Evolutionary conservation across 352 stramenopile genomes (phyloP), one percentile per base, ranked within the genome.

Genomic region (Pythium aristosporum): DNA sequence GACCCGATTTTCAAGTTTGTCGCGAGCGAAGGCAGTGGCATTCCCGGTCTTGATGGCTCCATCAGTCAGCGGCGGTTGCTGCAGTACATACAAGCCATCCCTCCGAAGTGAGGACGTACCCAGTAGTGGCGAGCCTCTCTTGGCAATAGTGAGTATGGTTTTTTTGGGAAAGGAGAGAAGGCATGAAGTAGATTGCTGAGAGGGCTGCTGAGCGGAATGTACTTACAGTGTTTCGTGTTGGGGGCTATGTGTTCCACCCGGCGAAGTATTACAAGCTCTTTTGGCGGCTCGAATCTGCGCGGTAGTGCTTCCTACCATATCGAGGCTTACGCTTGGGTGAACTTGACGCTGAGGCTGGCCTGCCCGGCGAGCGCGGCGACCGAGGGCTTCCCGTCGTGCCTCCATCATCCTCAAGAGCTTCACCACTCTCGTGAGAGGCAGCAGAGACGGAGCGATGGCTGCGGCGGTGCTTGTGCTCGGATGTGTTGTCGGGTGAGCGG

Each of bases 1-100:
- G 87, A 91, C 53, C 85, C 85, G 34, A 82, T 93, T 61, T 96
- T 94, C 71, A 96, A 96, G 72, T 96, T 96, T 70, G 82, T 96
- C 57, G 80, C 83, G n/a, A 91, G 81, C 52, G 86, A 94, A 77
- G 84, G 80, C 9, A 84, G 81, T 32, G 85, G 87, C 3, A 92
- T 94, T 50, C 82, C 85, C 23, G 82, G 85, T 5, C 74, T 96
- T 13, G 87, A 96, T 56, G 87, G 87, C 36, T 93, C 82, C 51
- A 91, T 96, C 55, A 87, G 85, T 20, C 77, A 93, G 71, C 77
- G 70, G 32, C 80, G 81, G 34, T 72, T 96, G 59, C 77, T 96
- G 21, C 71, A 88, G 69, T 94, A 93, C 72, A 86, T 96, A 64
- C 69, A 77, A 64, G 78, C 74, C n/a, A 87, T 92, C 49, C 82